Conservation (phyloP, 768 basidiomycete genomes). For the Tricholoma bakamatsutake region DNA sequence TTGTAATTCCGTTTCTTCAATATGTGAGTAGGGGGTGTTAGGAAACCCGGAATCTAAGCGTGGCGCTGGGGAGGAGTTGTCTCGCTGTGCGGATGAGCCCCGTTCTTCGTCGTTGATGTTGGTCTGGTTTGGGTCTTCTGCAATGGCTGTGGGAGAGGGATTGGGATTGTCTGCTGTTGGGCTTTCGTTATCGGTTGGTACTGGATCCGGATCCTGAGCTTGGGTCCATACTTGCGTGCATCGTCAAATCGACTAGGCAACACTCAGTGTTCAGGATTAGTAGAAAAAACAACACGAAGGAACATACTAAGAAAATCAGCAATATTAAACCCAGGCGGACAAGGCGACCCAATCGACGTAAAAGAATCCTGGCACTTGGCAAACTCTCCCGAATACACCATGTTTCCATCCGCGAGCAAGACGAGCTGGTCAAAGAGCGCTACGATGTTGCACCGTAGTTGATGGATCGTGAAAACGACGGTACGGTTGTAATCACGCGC, state of each 20-base stretch:
- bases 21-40: too few species aligned
- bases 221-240: slow-evolving; percentile 45
- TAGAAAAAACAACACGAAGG: background rate
- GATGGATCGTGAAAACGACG: too few species aligned
- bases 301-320: slow-evolving; percentile 90
- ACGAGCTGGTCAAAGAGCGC: too few species aligned
- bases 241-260: slow-evolving; percentile 68
- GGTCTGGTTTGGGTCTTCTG: slow-evolving; percentile 31
- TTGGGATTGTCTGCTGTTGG: slow-evolving; percentile 8
- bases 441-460: too few species aligned
- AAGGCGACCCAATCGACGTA: slow-evolving; percentile 67
- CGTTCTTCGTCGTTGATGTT: too few species aligned
- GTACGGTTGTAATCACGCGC: too few species aligned
- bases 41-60: background rate
- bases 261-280: background rate
- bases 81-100: slow-evolving; percentile 32
- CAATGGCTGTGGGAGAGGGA: slow-evolving; percentile 13
- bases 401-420: too few species aligned
- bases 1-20: slow-evolving; percentile 52
- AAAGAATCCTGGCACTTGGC: slow-evolving; percentile 84
- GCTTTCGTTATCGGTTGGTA: slow-evolving; percentile 21
- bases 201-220: slow-evolving; percentile 23
- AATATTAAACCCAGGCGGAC: slow-evolving; percentile 93
- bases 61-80: slow-evolving; percentile 28
- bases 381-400: too few species aligned